A percentile compares a stretch with the other conserved stretches of the same genome.
phyloP scores from a whole-genome alignment of 495 filamentous ascomycete genomes.

The Podospora didyma region DNA sequence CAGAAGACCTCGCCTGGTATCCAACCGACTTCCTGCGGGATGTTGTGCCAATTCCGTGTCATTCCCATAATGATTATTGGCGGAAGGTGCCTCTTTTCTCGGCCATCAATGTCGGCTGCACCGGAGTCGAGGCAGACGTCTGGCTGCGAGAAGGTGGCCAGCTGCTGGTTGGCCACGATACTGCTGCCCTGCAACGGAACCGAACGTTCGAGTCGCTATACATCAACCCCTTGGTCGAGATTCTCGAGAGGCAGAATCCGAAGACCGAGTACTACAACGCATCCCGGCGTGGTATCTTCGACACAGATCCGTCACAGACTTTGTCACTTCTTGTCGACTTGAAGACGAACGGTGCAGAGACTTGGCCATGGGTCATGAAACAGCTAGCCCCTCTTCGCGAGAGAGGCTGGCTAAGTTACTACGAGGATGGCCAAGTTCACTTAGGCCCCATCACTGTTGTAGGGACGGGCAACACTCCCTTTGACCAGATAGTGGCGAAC shows the following conservation, averaged over 20 bases:
- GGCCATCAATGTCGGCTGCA: slow-evolving; percentile 60
- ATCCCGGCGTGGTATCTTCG: slow-evolving; percentile 55
- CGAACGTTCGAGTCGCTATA: slow-evolving; percentile 62
- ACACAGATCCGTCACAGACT: slow-evolving; percentile 53
- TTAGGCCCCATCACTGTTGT: slow-evolving; percentile 69
- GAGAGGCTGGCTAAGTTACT: slow-evolving; percentile 55
- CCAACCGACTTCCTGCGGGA: slow-evolving; percentile 74
- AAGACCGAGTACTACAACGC: slow-evolving; percentile 38
- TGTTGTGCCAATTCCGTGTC: slow-evolving; percentile 62
- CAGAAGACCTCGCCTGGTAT: slow-evolving; percentile 54
- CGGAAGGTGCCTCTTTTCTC: slow-evolving; percentile 66
- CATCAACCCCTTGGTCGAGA: slow-evolving; percentile 56
- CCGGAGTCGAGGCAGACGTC: slow-evolving; percentile 83
- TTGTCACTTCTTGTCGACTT: slow-evolving; percentile 70
- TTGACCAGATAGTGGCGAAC: slow-evolving; percentile 51
- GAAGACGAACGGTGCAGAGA: slow-evolving; percentile 51
- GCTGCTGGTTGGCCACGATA: slow-evolving; percentile 58
- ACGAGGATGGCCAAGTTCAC: slow-evolving; percentile 47
- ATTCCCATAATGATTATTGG: slow-evolving; percentile 94
- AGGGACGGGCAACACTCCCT: slow-evolving; percentile 73
- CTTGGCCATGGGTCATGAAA: slow-evolving; percentile 53
- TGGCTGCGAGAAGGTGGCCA: slow-evolving; percentile 69
- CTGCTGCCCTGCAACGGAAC: slow-evolving; percentile 44
- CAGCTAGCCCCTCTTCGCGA: slow-evolving; percentile 64
- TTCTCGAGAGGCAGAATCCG: slow-evolving; percentile 54